phyloP scores from a whole-genome alignment of 2,329 filamentous ascomycete genomes.

The Fusarium kyushuense region DNA sequence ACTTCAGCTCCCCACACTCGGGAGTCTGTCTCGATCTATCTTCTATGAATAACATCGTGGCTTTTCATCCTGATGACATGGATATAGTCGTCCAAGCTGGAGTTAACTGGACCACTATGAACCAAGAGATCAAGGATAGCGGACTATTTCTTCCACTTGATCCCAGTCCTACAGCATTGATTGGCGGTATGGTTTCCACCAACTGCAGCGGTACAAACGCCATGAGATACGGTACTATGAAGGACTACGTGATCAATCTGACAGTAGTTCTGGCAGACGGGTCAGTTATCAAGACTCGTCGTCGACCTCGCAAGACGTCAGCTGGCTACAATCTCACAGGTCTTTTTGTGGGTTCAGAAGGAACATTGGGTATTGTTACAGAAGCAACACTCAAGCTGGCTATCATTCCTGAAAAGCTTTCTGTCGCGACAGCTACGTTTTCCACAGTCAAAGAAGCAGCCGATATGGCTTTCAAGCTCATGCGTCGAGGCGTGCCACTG shows the following conservation, averaged over 20 bases:
- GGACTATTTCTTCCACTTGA: conserved; percentile 78
- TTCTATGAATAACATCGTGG: conserved; percentile 74
- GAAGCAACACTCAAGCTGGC: conserved; percentile 77
- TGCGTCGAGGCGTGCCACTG: conserved; percentile 73
- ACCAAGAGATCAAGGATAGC: conserved; percentile 70
- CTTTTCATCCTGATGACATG: conserved; percentile 75
- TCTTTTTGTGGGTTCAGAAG: conserved; percentile 77
- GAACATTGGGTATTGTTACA: conserved; percentile 77
- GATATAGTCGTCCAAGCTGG: conserved; percentile 78
- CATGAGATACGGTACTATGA: conserved; percentile 79
- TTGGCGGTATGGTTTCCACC: conserved; percentile 73
- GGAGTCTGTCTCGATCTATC: conserved; percentile 78
- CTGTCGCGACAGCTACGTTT: conserved; percentile 74
- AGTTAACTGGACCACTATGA: conserved; percentile 75
- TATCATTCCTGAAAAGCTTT: conserved; percentile 71
- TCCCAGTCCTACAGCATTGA: conserved; percentile 70
- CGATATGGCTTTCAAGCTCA: conserved; percentile 71
- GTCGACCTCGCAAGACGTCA: conserved; percentile 74
- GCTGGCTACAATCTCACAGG: conserved; percentile 79
- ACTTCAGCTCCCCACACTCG: conserved; percentile 74
- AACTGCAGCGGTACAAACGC: conserved; percentile 74
- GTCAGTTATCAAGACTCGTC: conserved; percentile 73
- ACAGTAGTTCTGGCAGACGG: conserved; percentile 79
- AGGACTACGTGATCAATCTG: conserved; percentile 78
- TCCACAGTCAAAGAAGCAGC: conserved; percentile 71